Evolutionary conservation across 164 flowering plant species (phyloP).

Genomic region (Hamamelis virginiana): DNA sequence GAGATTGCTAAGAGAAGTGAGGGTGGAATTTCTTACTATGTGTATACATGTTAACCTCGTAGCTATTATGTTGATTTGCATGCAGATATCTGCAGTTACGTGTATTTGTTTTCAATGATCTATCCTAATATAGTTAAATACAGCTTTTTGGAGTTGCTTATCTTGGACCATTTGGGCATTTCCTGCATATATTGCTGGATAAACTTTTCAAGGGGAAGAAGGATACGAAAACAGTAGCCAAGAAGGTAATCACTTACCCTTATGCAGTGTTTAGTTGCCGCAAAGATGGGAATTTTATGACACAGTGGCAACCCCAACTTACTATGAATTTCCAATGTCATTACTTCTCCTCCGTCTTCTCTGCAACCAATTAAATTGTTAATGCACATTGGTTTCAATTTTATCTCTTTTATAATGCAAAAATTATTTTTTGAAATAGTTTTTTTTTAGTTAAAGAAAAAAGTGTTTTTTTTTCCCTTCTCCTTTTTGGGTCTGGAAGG

Average conservation of each 20-base stretch:
- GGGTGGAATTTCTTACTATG: neutral
- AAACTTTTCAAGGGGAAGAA: constrained; percentile 87
- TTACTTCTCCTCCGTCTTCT: no score
- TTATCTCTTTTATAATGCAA: no score
- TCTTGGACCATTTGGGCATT: constrained; percentile 96
- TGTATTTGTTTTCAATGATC: neutral
- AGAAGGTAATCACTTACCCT: constrained; percentile 59
- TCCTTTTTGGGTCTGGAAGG: no score
- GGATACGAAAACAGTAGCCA: constrained; percentile 74
- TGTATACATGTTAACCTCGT: neutral
- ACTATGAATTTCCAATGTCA: no score
- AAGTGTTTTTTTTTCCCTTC: no score
- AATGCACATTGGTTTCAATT: no score
- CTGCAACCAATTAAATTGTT: no score
- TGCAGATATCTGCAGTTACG: neutral
- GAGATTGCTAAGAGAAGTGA: neutral
- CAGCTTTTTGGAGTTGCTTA: constrained; percentile 83
- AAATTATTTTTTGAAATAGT: no score
- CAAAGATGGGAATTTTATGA: neutral
- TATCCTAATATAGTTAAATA: constrained; percentile 13
- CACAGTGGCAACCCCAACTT: neutral
- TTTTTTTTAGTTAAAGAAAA: no score
- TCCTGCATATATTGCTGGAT: constrained; percentile 63
- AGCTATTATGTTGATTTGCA: neutral
- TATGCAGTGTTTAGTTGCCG: neutral